Base-by-base conservation (phyloP, 2,329 filamentous ascomycete genomes). In the Cladosporium sp. region DNA sequence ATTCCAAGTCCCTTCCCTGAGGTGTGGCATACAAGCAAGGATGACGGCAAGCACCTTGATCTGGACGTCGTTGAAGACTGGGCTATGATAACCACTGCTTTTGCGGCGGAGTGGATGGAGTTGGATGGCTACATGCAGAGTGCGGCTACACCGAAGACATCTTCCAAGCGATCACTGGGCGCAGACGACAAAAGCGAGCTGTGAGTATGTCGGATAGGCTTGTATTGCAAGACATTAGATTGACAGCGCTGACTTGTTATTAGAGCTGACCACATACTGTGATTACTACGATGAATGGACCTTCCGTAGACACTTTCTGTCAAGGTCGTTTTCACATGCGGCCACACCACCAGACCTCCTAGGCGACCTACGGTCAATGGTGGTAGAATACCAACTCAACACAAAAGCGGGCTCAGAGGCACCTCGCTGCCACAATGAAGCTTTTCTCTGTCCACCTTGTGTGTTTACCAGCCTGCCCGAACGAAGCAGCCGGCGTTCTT, bases 41-140 rank as follows among this genome's bases (percentile, higher is more conserved):
- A 99, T 74, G 89, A 97, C 71, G 94, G 88, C 1, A 88, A 89
- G 70, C 91, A 98, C 78, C 79, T 99, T 64, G 92, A 99, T 76
- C 81, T 89, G 70, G 82, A 86, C 10, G 94, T 91, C 0, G 86
- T 93, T 39, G 86, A 91, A 72, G 95, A 99, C 77, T 99, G 95
- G 95, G 87, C 90, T 21, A 88, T 86, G 76, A 89, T 99, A 58
- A 83, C 94, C 7, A 89, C 91, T 0, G 93, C 88, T 0, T 99
- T 98, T 80, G 86, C 88, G 36, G 89, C 91, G 0, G 94, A 98
- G 79, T 98, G 93, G 93, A 87, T 98, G 86, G 93, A 96, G 70
- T 78, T 98, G 67, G 88, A 89, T 68, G 86, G 82, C 1, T 84
- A 36, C 23, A 65, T 65, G 64, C 43, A 54, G 18, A 51, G n/a